phyloP scores from a whole-genome alignment of 768 basidiomycete genomes.

The Lactarius sp. region DNA sequence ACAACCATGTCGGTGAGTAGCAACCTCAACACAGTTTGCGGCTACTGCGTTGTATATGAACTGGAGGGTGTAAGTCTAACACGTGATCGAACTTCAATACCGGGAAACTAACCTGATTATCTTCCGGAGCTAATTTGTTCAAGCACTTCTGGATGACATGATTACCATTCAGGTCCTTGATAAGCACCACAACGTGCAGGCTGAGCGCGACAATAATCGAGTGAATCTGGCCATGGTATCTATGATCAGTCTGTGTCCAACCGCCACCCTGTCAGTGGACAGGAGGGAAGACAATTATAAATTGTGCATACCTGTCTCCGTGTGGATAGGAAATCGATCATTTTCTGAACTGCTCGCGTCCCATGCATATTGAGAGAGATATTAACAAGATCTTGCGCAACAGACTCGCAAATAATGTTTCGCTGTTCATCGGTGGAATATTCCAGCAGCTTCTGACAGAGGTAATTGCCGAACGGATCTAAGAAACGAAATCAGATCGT shows the following conservation, averaged over 20 bases:
- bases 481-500: not conserved
- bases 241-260: conserved; percentile 64
- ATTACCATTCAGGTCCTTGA: conserved; percentile 97
- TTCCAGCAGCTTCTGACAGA: conserved; percentile 96
- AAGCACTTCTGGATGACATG: conserved; percentile 99
- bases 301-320: conserved; percentile 75
- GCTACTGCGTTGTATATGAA: conserved; percentile 99
- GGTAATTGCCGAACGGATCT: conserved; percentile 99
- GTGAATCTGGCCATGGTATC: conserved; percentile 89
- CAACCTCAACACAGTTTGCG: conserved; percentile 97
- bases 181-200: conserved; percentile 95
- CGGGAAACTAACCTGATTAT: conserved; percentile 73
- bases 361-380: conserved; percentile 99
- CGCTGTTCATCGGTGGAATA: conserved; percentile 97
- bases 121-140: conserved; percentile 96
- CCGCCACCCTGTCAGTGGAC: conserved; percentile 44
- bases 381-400: conserved; percentile 94
- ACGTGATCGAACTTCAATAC: not conserved
- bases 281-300: conserved; percentile 35
- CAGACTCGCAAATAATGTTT: conserved; percentile 94
- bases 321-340: conserved; percentile 98
- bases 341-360: conserved; percentile 98
- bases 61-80: conserved; percentile 35
- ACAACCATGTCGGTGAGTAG: conserved; percentile 96
- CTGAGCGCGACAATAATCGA: conserved; percentile 95